Base-by-base conservation (phyloP, 805 yeast species). In the Tetrapisispora iriomotensis region DNA sequence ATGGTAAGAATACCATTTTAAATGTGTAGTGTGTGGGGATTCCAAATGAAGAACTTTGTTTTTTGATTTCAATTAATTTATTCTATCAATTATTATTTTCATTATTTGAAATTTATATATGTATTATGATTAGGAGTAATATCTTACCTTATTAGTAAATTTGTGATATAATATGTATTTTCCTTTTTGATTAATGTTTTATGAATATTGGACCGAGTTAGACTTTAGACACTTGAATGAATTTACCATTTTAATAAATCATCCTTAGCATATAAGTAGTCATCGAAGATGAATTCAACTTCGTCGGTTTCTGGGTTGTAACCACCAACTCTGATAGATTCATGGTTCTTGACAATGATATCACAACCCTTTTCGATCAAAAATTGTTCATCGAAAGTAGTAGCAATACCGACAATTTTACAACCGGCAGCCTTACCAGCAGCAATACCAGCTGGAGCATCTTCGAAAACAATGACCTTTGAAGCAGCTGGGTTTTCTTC, bases 401-500 rank as follows among this genome's bases (percentile, higher is more conserved):
- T 80, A 48, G 88, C 82, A 60, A 84, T 79, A 55, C 94, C 94
- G 50, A 84, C 76, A 45, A 82, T 79, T 55, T 73, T 69, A 58
- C 92, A 86, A 43, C 90, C 94, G 18, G 92, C 88, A 40, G 72
- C 82, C 56, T 77, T 75, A 54, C 94, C 94, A 25, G 94, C 87
- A 51, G 73, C 65, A 46, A 83, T 75, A 56, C 95, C 94, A 35
- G 92, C 88, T 40, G 88, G 90, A 36, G 94, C 94, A 58, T 84
- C 95, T 65, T 84, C 95, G 56, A 84, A 83, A 31, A 81, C 87
- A 29, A 82, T 79, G 18, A 65, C 67, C 50, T 64, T 68, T 40
- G 66, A 62, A 29, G 55, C 45, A 14, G 62, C 51, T 37, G 65
- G 66, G 44, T 60, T 54, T 39, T 53, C 49, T 46, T 54, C 53